phyloP scores from a whole-genome alignment of 495 filamentous ascomycete species.

The Aspergillus haitiensis region DNA sequence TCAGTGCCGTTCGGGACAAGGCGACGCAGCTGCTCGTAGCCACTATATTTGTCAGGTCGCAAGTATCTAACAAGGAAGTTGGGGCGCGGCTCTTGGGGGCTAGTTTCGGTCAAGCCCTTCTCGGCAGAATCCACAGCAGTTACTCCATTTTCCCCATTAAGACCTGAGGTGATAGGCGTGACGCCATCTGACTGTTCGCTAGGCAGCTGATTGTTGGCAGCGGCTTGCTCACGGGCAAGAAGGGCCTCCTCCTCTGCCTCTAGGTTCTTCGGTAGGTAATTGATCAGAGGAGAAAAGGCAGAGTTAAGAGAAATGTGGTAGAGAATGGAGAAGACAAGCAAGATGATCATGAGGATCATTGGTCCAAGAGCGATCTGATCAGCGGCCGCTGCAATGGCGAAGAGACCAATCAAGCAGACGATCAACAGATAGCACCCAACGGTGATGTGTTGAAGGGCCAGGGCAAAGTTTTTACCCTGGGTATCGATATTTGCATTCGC shows the following conservation, averaged over 20 bases:
- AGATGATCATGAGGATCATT: constrained; percentile 76
- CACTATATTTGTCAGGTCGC: constrained; percentile 72
- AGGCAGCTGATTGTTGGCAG: constrained; percentile 17
- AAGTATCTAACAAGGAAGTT: constrained; percentile 70
- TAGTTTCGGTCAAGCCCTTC: constrained; percentile 33
- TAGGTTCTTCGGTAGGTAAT: constrained; percentile 72
- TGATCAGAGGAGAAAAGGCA: constrained; percentile 76
- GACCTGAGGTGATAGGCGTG: constrained; percentile 23
- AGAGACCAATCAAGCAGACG: constrained; percentile 86
- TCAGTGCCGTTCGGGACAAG: constrained; percentile 63
- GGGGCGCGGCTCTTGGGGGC: constrained; percentile 46
- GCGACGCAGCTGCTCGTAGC: constrained; percentile 70
- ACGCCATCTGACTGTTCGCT: constrained; percentile 33
- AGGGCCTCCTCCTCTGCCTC: constrained; percentile 65
- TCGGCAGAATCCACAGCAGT: constrained; percentile 38
- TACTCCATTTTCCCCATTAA: constrained; percentile 9
- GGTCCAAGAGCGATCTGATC: constrained; percentile 67
- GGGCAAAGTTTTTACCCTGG: constrained; percentile 82
- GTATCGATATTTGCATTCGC: constrained; percentile 84
- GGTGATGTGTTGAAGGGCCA: constrained; percentile 88
- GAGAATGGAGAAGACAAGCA: constrained; percentile 75
- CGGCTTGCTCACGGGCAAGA: constrained; percentile 42
- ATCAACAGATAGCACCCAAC: constrained; percentile 84
- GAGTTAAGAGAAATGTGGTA: constrained; percentile 81
- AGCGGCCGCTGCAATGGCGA: constrained; percentile 64